Percentiles rank a stretch among this genome's conserved stretches.
These are phyloP conservation scores for Cyphellophora europaea DNA, from an alignment of 2,329 filamentous ascomycete species.

Conservation along the genomic window DNA sequence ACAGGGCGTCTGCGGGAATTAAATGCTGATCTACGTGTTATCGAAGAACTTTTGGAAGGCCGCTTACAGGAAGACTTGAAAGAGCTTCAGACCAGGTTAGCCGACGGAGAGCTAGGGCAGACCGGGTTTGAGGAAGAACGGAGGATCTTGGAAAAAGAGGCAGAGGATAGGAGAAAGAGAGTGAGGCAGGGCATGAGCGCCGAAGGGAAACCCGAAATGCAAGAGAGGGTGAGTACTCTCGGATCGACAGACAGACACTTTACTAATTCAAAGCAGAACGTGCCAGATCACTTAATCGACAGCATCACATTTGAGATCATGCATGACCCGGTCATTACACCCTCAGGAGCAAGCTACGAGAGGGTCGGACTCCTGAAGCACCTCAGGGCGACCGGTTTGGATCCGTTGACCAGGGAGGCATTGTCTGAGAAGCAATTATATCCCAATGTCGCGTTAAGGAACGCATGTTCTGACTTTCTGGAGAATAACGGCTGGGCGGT, in stretches of 20 bases:
- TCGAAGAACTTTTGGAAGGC: conserved; percentile 31
- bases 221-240: conserved; percentile 9
- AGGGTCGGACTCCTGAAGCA: conserved; percentile 78
- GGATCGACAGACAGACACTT: too few relatives aligned
- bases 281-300: conserved; percentile 40
- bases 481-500: conserved; percentile 84
- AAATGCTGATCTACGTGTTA: conserved; percentile 29
- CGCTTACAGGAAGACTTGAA: conserved; percentile 28
- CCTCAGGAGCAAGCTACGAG: conserved; percentile 85
- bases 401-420: conserved; percentile 75
- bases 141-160: conserved; percentile 45
- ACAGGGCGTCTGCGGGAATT: conserved; percentile 33
- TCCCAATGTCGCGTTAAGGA: conserved; percentile 70
- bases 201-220: not conserved
- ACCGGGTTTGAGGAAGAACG: conserved; percentile 61
- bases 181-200: too few relatives aligned
- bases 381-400: conserved; percentile 61
- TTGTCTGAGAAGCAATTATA: conserved; percentile 61
- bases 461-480: conserved; percentile 78
- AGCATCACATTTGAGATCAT: conserved; percentile 42
- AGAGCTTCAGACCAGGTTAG: conserved; percentile 26
- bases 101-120: conserved; percentile 37
- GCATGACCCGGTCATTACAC: conserved; percentile 45
- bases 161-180: conserved; percentile 37
- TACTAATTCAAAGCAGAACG: conserved; percentile 27